Percentiles rank a stretch among this genome's conserved stretches.
These are phyloP conservation scores for Neonectria coccinea DNA, from an alignment of 2,329 filamentous ascomycete genomes.

Conservation along the genomic window DNA sequence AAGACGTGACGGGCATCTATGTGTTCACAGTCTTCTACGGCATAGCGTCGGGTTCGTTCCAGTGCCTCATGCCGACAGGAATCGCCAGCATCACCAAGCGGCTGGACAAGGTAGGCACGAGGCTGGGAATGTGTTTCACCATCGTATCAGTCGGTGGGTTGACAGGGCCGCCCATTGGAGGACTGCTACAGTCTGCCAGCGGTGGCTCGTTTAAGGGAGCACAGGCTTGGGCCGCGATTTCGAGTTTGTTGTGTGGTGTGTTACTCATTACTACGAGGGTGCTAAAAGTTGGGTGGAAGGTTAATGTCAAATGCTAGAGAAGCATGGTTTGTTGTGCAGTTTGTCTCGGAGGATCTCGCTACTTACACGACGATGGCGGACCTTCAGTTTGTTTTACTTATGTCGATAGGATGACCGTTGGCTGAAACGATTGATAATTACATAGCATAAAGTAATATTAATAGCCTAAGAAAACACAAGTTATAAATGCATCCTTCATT, in stretches of 20 bases:
- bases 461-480: not conserved
- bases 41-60: constrained; percentile 50
- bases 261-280: constrained; percentile 35
- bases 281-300: constrained; percentile 36
- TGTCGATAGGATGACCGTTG: not conserved
- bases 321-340: not conserved
- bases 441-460: not conserved
- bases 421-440: not conserved
- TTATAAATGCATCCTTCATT: no score
- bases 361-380: not conserved
- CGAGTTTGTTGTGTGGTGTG: constrained; percentile 44
- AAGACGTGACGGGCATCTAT: constrained; percentile 50
- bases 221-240: constrained; percentile 51
- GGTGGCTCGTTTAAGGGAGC: constrained; percentile 46
- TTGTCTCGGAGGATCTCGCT: not conserved
- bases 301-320: constrained; percentile 34
- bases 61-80: constrained; percentile 55
- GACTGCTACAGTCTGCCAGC: constrained; percentile 37
- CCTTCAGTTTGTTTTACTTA: not conserved
- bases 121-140: constrained; percentile 57
- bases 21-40: constrained; percentile 51
- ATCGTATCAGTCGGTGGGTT: constrained; percentile 53
- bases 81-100: constrained; percentile 54
- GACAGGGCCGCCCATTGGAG: constrained; percentile 56
- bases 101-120: constrained; percentile 54